These are phyloP conservation scores for Lindgomyces ingoldianus DNA, from an alignment of 495 filamentous ascomycete species.

Conservation along the genomic window DNA sequence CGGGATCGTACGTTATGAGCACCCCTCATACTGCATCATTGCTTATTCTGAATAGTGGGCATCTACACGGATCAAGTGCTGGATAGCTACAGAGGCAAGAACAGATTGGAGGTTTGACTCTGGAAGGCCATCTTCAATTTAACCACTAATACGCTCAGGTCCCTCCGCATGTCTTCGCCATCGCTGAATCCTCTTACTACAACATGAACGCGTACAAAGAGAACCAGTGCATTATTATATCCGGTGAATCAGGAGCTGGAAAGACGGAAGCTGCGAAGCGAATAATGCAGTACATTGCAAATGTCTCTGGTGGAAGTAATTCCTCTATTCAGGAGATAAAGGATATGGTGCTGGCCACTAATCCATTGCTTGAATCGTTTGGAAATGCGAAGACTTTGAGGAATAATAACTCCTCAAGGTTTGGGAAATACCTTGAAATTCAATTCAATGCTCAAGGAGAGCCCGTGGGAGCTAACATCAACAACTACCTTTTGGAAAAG, in stretches of 20 bases:
- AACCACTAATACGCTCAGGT: conserved; percentile 44
- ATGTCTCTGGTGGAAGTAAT: conserved; percentile 83
- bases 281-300: conserved; percentile 99
- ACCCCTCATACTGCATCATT: not conserved
- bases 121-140: not conserved
- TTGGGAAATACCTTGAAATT: conserved; percentile 97
- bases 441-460: conserved; percentile 94
- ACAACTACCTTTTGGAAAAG: conserved; percentile 97
- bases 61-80: conserved; percentile 96
- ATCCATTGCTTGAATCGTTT: conserved; percentile 95
- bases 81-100: conserved; percentile 90
- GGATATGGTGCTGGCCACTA: conserved; percentile 98
- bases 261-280: conserved; percentile 99
- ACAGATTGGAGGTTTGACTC: conserved; percentile 73
- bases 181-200: conserved; percentile 95
- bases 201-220: conserved; percentile 99
- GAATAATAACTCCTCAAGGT: conserved; percentile 98
- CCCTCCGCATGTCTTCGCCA: conserved; percentile 96
- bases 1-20: conserved; percentile 63
- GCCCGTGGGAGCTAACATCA: conserved; percentile 95
- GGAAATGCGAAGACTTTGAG: conserved; percentile 97
- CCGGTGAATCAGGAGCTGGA: conserved; percentile 95
- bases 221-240: conserved; percentile 99
- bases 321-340: conserved; percentile 97
- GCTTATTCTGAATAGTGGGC: conserved; percentile 62